A percentile compares a stretch with the other conserved stretches of the same genome.
These are phyloP conservation scores for Teratosphaeria epicoccoides DNA, from an alignment of 2,329 filamentous ascomycete species.

Conservation along the genomic window DNA sequence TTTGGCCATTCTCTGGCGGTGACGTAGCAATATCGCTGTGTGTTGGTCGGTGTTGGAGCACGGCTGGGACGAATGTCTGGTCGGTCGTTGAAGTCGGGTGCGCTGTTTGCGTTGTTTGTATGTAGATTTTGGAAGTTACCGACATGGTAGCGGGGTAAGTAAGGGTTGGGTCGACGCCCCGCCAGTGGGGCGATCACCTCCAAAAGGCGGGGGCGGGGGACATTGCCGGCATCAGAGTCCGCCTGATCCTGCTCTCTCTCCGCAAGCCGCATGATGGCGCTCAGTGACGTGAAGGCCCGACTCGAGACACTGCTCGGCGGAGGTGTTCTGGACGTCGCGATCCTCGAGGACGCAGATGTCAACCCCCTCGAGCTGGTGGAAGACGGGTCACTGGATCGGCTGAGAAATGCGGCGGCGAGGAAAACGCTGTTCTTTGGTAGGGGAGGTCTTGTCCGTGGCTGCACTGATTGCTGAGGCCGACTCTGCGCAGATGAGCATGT, in stretches of 20 bases:
- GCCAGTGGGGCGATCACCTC: neutral
- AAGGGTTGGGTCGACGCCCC: neutral
- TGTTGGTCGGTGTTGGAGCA: too few species aligned
- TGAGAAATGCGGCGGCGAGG: conserved; percentile 13
- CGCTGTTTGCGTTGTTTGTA: neutral
- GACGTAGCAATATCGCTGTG: neutral
- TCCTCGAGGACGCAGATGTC: conserved; percentile 14
- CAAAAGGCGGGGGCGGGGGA: too few species aligned
- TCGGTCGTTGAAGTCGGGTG: neutral
- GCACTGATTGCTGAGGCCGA: conserved; percentile 13
- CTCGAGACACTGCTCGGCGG: conserved; percentile 16
- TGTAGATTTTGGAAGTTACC: neutral
- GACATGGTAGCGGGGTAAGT: too few species aligned
- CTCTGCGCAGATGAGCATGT: conserved; percentile 19
- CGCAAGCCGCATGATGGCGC: too few species aligned
- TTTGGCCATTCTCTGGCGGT: conserved; percentile 49
- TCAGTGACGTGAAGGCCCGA: conserved; percentile 5
- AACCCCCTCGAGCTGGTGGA: conserved; percentile 11
- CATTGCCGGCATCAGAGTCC: too few species aligned
- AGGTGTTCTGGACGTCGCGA: conserved; percentile 18
- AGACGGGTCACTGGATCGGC: conserved; percentile 13
- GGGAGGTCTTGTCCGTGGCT: neutral
- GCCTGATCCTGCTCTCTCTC: too few species aligned
- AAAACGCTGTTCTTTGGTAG: conserved; percentile 24
- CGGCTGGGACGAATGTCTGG: too few species aligned